A percentile compares a stretch with the other conserved stretches of the same genome.
Evolutionary conservation across 2,329 filamentous ascomycete species (phyloP).

Genomic region (Venturia oleaginea): DNA sequence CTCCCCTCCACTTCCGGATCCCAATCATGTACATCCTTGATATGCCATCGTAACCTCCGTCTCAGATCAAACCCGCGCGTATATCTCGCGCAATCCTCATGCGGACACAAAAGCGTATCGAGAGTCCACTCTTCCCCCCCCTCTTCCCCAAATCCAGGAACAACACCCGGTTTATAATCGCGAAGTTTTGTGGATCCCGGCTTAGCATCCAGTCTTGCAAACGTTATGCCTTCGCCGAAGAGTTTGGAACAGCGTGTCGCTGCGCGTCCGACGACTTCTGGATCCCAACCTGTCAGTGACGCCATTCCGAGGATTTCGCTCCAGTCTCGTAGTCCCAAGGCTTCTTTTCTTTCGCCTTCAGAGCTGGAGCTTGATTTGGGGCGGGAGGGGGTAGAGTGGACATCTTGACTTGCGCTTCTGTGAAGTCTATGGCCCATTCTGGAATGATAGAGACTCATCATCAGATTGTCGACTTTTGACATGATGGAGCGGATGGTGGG

Average conservation of each 20-base stretch:
- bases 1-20: constrained; percentile 37
- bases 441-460: constrained; percentile 61
- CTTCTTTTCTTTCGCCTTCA: neutral
- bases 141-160: neutral
- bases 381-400: neutral
- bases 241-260: constrained; percentile 65
- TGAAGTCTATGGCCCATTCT: constrained; percentile 41
- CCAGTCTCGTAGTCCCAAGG: constrained; percentile 61
- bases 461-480: constrained; percentile 56
- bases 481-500: constrained; percentile 65
- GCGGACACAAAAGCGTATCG: constrained; percentile 25
- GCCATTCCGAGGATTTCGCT: constrained; percentile 75
- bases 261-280: constrained; percentile 56
- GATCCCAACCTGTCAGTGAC: constrained; percentile 61
- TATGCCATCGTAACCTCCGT: constrained; percentile 34
- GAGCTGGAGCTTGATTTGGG: constrained; percentile 1
- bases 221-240: constrained; percentile 63
- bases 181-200: neutral
- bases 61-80: constrained; percentile 20
- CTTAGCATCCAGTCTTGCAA: constrained; percentile 36
- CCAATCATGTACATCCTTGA: constrained; percentile 37
- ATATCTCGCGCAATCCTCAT: constrained; percentile 23
- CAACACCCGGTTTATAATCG: neutral
- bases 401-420: constrained; percentile 10
- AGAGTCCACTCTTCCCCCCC: constrained; percentile 16